Percentiles rank a stretch among this genome's conserved stretches.
phyloP scores from a whole-genome alignment of 345 rosid species.

The Odontarrhena argentea region DNA sequence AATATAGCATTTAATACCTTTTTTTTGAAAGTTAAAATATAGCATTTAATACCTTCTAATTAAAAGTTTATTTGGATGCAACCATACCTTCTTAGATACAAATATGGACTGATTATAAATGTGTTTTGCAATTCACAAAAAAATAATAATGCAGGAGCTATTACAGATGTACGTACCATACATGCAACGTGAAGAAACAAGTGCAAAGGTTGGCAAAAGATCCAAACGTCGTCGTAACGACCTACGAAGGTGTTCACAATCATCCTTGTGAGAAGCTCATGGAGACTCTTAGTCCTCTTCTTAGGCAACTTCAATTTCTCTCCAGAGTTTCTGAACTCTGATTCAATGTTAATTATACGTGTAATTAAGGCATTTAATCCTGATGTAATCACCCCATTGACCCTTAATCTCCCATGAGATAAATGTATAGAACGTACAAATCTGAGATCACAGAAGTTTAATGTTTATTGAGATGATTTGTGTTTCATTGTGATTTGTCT shows the following conservation, averaged over 20 bases:
- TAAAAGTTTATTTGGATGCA: too few relatives aligned
- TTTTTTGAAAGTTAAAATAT: too few relatives aligned
- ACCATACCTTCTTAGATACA: background rate
- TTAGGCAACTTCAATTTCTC: slow-evolving; percentile 86
- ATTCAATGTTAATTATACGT: slow-evolving; percentile 16
- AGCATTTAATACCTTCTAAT: too few relatives aligned
- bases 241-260: slow-evolving; percentile 81
- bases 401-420: slow-evolving; percentile 24
- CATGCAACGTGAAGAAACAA: slow-evolving; percentile 96
- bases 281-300: slow-evolving; percentile 92
- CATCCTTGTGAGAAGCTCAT: slow-evolving; percentile 92
- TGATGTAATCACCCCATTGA: slow-evolving; percentile 23
- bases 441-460: background rate
- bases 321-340: slow-evolving; percentile 45
- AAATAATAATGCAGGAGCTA: slow-evolving; percentile 60
- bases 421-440: slow-evolving; percentile 30
- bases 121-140: background rate
- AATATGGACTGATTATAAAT: background rate
- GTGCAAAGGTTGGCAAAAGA: slow-evolving; percentile 83
- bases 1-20: too few relatives aligned
- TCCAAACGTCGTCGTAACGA: slow-evolving; percentile 74
- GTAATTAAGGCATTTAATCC: slow-evolving; percentile 23
- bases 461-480: slow-evolving; percentile 12
- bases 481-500: background rate
- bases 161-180: slow-evolving; percentile 89